Conservation (phyloP, 345 rosid species). For the Populus tremula region DNA sequence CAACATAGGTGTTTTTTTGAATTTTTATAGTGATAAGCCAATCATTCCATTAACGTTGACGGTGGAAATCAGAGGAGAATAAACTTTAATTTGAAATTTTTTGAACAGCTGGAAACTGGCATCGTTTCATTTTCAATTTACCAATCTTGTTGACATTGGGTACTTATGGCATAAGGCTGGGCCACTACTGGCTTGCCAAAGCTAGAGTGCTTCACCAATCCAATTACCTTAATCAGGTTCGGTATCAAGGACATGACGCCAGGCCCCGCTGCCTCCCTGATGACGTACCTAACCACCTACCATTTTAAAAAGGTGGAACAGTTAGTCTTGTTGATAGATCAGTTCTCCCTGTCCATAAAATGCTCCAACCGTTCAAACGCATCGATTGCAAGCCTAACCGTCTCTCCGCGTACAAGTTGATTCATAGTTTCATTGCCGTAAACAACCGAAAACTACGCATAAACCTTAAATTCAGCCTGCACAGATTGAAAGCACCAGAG, state of each 20-base stretch:
- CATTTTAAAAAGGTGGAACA: neutral
- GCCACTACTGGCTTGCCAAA: no score
- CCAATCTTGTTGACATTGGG: no score
- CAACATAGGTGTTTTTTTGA: no score
- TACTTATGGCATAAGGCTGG: no score
- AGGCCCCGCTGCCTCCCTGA: neutral
- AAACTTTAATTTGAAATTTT: slow-evolving; percentile 17
- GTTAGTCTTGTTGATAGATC: no score
- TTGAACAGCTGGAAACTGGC: neutral
- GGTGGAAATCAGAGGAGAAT: slow-evolving; percentile 1
- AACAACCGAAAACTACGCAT: no score
- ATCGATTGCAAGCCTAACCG: neutral
- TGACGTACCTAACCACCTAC: neutral
- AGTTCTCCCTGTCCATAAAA: neutral
- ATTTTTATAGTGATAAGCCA: neutral
- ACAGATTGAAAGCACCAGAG: no score
- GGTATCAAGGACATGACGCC: neutral
- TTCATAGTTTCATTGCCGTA: no score
- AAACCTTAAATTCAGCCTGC: no score
- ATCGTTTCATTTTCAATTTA: neutral
- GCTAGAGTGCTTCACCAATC: no score
- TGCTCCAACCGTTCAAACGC: neutral
- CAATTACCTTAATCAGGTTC: neutral
- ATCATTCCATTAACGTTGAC: neutral
- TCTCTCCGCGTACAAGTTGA: no score